phyloP scores from a whole-genome alignment of 139 green algal genomes.

The Parachlorella kessleri region DNA sequence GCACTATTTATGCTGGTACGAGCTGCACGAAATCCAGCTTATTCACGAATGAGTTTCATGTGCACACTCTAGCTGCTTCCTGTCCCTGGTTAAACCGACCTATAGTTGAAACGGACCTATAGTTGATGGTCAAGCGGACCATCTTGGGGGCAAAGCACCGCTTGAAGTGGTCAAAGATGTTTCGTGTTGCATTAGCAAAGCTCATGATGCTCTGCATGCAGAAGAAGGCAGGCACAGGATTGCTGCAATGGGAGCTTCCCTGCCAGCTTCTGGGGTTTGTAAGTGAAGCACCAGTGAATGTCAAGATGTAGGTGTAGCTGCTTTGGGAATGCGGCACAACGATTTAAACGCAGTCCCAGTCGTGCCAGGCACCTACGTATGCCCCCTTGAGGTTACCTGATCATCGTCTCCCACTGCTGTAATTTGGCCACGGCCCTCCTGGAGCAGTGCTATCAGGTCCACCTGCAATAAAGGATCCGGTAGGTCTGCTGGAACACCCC shows the following conservation, averaged over 20 bases:
- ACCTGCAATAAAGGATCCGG: background rate
- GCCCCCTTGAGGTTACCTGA: too few species aligned
- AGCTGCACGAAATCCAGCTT: background rate
- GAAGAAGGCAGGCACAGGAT: too few species aligned
- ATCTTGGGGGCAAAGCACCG: too few species aligned
- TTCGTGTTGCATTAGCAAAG: background rate
- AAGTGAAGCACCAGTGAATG: background rate
- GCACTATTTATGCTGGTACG: background rate
- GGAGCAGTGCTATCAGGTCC: slow-evolving; percentile 14
- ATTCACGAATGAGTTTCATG: too few species aligned
- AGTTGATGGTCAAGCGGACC: background rate
- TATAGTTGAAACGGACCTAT: background rate
- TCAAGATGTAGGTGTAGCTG: background rate
- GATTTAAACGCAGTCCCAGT: background rate
- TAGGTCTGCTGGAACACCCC: too few species aligned
- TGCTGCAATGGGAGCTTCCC: background rate
- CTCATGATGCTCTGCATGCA: background rate
- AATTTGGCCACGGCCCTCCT: background rate
- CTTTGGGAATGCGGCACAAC: background rate
- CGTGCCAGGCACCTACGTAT: background rate
- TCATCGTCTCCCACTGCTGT: slow-evolving; percentile 2
- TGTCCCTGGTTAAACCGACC: background rate
- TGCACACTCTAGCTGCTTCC: background rate
- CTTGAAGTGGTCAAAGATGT: background rate
- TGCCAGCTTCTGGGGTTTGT: slow-evolving; percentile 1